phyloP scores from a whole-genome alignment of 495 filamentous ascomycete genomes.

The Letharia lupina region DNA sequence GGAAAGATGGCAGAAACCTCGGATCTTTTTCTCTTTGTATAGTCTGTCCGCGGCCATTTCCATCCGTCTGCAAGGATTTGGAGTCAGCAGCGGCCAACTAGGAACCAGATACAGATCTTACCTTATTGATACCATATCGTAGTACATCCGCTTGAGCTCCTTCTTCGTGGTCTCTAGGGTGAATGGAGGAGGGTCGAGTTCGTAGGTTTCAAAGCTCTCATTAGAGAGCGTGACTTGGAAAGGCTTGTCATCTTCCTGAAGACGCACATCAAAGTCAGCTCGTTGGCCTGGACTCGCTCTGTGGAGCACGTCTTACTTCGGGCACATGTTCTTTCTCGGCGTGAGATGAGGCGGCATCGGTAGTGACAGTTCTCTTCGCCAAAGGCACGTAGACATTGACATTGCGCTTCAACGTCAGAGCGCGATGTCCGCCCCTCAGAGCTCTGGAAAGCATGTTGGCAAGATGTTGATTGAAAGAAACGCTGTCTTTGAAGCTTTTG shows the following conservation, averaged over 20 bases:
- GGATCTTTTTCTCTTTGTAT: conserved; percentile 99
- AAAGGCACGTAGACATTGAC: conserved; percentile 12
- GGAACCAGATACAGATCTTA: conserved; percentile 37
- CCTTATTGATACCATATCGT: conserved; percentile 91
- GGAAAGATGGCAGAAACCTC: conserved; percentile 98
- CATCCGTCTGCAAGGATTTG: conserved; percentile 63
- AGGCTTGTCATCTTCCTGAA: conserved; percentile 82
- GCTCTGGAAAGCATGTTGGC: conserved; percentile 23
- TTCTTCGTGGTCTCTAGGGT: conserved; percentile 89
- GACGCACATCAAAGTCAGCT: conserved; percentile 1
- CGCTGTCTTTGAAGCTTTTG: background rate
- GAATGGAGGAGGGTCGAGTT: conserved; percentile 91
- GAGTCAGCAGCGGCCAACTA: conserved; percentile 14
- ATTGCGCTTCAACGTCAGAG: conserved; percentile 17
- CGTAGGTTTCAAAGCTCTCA: conserved; percentile 99
- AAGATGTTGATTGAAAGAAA: background rate
- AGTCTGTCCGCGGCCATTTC: conserved; percentile 97
- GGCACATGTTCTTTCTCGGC: conserved; percentile 74
- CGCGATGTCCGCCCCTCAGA: conserved; percentile 17
- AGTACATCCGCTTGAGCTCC: conserved; percentile 97
- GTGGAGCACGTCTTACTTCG: conserved; percentile 20
- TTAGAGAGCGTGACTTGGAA: conserved; percentile 89
- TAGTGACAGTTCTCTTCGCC: conserved; percentile 65
- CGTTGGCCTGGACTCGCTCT: background rate
- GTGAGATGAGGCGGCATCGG: conserved; percentile 85